Percentiles rank a stretch among this genome's conserved stretches.
Conservation (phyloP, 2,329 filamentous ascomycete species). For the Clathrospora elynae region DNA sequence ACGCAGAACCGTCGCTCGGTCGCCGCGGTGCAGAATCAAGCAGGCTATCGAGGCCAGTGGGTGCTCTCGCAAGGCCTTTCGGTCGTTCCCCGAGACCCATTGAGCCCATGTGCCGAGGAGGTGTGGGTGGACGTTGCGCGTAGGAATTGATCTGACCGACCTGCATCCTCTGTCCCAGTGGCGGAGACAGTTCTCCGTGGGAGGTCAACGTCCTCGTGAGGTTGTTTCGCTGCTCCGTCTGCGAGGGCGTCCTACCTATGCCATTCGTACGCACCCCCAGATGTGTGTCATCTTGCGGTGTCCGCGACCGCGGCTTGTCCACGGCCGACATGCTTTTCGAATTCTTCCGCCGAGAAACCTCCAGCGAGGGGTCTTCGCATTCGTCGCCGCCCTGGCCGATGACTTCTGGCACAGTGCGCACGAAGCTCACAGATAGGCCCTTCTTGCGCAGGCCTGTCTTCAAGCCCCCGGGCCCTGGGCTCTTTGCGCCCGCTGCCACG, state of each 20-base stretch:
- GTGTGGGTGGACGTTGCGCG: conserved; percentile 34
- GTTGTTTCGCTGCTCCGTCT: conserved; percentile 35
- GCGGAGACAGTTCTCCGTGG: conserved; percentile 45
- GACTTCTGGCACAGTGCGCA: conserved; percentile 72
- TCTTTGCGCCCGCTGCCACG: conserved; percentile 39
- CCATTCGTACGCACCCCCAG: conserved; percentile 33
- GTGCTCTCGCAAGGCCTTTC: conserved; percentile 35
- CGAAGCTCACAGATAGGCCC: conserved; percentile 76
- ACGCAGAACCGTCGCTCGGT: conserved; percentile 41
- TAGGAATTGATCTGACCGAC: conserved; percentile 45
- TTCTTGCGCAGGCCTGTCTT: conserved; percentile 58
- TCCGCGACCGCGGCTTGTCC: conserved; percentile 25
- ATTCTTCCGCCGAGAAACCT: conserved; percentile 68
- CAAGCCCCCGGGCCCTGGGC: conserved; percentile 45
- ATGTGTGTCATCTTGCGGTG: conserved; percentile 40
- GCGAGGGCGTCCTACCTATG: conserved; percentile 35
- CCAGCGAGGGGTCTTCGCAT: conserved; percentile 70
- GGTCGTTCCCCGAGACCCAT: conserved; percentile 46
- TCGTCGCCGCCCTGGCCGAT: conserved; percentile 95
- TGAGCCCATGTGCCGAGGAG: conserved; percentile 36
- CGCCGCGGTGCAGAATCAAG: conserved; percentile 21
- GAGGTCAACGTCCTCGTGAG: conserved; percentile 44
- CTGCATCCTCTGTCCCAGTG: conserved; percentile 45
- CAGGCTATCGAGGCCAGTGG: conserved; percentile 41
- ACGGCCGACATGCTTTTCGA: conserved; percentile 24